These are phyloP conservation scores for Aspergillus bertholletiae DNA, from an alignment of 495 filamentous ascomycete genomes.

Conservation along the genomic window DNA sequence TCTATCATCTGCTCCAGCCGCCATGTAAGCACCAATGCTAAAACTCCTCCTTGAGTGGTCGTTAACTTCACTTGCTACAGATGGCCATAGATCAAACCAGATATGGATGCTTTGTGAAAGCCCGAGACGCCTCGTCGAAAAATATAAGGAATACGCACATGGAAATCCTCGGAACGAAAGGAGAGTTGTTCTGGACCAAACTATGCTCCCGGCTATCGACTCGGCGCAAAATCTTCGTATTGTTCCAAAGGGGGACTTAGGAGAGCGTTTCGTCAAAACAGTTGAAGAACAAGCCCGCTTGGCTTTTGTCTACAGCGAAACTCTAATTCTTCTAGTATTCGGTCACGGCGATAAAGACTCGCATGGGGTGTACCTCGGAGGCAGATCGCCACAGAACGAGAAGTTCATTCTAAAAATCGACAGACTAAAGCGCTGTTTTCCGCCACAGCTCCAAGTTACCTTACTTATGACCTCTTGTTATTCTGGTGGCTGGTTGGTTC, in stretches of 20 bases:
- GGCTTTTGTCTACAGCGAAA: not conserved
- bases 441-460: not conserved
- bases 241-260: not conserved
- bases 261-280: not conserved
- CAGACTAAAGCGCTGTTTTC: slow-evolving; percentile 3
- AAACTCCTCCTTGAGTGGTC: too few relatives aligned
- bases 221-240: not conserved
- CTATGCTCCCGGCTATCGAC: not conserved
- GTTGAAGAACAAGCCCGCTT: not conserved
- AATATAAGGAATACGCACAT: too few relatives aligned
- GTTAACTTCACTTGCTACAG: too few relatives aligned
- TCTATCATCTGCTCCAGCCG: too few relatives aligned
- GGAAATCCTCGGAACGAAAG: too few relatives aligned
- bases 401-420: not conserved
- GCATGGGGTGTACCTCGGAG: not conserved
- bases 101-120: too few relatives aligned
- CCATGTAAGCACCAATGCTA: too few relatives aligned
- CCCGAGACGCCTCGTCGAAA: too few relatives aligned
- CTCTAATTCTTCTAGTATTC: slow-evolving; percentile 12
- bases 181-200: slow-evolving; percentile 5
- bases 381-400: too few relatives aligned
- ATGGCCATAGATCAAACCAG: too few relatives aligned
- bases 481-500: slow-evolving; percentile 10
- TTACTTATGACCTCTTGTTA: slow-evolving; percentile 11
- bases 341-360: slow-evolving; percentile 3